A percentile compares a stretch with the other conserved stretches of the same genome.
phyloP scores from a whole-genome alignment of 169 alveolate species.

The Plasmodium gonderi region DNA sequence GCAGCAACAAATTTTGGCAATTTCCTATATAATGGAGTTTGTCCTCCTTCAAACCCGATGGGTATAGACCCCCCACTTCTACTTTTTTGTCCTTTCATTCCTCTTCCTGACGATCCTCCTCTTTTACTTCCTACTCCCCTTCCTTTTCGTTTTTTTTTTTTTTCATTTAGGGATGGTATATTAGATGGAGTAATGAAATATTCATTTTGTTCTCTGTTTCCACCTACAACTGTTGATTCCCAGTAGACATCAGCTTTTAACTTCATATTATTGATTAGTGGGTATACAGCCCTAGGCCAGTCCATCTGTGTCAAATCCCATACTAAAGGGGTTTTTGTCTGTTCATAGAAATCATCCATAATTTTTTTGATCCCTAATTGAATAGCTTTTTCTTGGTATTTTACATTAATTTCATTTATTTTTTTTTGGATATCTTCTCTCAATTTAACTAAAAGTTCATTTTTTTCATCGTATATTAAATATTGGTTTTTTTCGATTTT shows the following conservation, averaged over 20 bases:
- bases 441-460: constrained; percentile 76
- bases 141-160: constrained; percentile 82
- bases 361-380: constrained; percentile 52
- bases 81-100: constrained; percentile 86
- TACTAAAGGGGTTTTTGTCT: constrained; percentile 79
- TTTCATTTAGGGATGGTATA: constrained; percentile 80
- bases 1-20: constrained; percentile 85
- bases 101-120: constrained; percentile 85
- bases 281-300: constrained; percentile 76
- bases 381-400: constrained; percentile 46
- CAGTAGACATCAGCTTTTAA: constrained; percentile 79
- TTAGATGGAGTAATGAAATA: constrained; percentile 77
- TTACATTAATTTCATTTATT: constrained; percentile 71
- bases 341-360: constrained; percentile 60
- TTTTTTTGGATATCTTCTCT: constrained; percentile 75
- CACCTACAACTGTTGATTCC: constrained; percentile 84
- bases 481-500: constrained; percentile 70
- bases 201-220: constrained; percentile 79
- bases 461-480: constrained; percentile 79
- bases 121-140: constrained; percentile 86
- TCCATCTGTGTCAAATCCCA: constrained; percentile 85
- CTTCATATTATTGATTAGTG: constrained; percentile 76
- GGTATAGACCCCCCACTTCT: constrained; percentile 83
- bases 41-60: constrained; percentile 85
- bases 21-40: constrained; percentile 84